A percentile compares a stretch with the other conserved stretches of the same genome.
Conservation (phyloP, 345 rosid species). For the Trapa incisa region DNA sequence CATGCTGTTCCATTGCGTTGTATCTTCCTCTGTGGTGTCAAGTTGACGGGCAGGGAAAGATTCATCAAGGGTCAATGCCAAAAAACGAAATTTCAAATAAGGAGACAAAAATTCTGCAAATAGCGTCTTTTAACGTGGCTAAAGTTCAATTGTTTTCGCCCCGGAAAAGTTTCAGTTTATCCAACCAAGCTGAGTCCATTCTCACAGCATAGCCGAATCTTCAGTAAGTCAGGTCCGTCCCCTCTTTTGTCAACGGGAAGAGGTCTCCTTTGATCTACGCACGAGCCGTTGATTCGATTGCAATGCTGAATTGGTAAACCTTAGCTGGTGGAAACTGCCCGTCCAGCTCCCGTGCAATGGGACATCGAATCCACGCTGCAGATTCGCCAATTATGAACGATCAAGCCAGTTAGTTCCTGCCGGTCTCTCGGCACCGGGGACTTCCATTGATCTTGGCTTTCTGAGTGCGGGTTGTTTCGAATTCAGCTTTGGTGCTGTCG, state of each 20-base stretch:
- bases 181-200: background rate
- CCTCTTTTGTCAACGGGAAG: background rate
- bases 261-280: background rate
- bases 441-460: background rate
- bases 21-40: no score
- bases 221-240: background rate
- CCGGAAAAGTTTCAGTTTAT: no score
- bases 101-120: no score
- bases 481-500: no score
- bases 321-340: background rate
- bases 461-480: background rate
- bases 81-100: no score
- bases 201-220: background rate
- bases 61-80: no score
- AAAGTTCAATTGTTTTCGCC: background rate
- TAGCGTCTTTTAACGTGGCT: no score
- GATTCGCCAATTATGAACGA: constrained; percentile 11
- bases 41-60: no score
- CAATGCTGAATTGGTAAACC: background rate
- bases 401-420: background rate
- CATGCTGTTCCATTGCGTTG: no score
- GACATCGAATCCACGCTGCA: background rate
- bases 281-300: background rate
- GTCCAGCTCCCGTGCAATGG: constrained; percentile 1
- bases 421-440: background rate